Evolutionary conservation across 352 stramenopile species (phyloP), one percentile per base, ranked within the genome.

Genomic region (Pythium sp.): DNA sequence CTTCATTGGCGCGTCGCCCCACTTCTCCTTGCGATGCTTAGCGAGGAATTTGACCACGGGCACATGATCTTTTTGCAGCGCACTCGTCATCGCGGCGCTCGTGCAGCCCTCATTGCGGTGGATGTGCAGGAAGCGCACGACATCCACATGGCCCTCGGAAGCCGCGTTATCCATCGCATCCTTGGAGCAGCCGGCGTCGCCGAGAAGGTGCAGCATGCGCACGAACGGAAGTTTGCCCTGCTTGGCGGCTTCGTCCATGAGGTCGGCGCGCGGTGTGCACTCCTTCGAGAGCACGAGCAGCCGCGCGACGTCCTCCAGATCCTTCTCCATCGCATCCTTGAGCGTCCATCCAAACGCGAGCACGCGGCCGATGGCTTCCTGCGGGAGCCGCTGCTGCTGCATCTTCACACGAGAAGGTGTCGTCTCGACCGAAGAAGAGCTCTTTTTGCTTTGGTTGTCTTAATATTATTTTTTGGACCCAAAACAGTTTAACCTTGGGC

Each of bases 111-210:
- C 80, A 15, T 55, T 56, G 12, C 82, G 70, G 64, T 82, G 71
- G 38, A 69, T 69, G 41, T 88, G 79, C 43, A 90, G 66, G 65
- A 87, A 86, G 28, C 72, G 72, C 59, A 90, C 78, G 11, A 86
- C 62, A 6, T 71, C 69, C 55, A 87, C 18, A 54, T 80, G 70
- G 0, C 82, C 82, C 18, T 59, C 58, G 5, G 63, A 59, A 4
- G 78, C 76, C 2, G 82, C 80, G 3, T 56, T 65, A 55, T 86
- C 79, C 78, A 91, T 86, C 8, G 81, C 81, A 2, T 69, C 62
- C 6, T 64, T 53, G 2, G 76, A 83, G 61, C 81, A 92, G 0
- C 71, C 72, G 1, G 60, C 65, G 0, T 54, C 55, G 18, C 73
- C 65, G 28, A 72, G 65, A 57, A 49, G 54, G 62, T 89, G 82